These are phyloP conservation scores for Grosmannia serpens DNA, from an alignment of 2,329 filamentous ascomycete genomes.

Conservation along the genomic window DNA sequence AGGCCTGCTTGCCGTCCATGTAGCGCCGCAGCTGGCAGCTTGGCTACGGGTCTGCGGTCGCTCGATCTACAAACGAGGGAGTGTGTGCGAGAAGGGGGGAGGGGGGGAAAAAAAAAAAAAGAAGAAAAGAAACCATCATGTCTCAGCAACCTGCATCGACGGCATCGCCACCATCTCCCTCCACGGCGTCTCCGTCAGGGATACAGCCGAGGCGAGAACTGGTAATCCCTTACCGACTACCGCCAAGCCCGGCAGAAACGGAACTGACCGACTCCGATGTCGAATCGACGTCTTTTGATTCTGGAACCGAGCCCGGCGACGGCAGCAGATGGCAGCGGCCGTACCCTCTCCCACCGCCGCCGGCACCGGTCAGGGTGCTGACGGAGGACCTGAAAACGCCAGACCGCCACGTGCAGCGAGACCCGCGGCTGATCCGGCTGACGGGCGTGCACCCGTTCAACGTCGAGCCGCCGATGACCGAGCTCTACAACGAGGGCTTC, in stretches of 20 bases:
- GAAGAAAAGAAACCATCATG: neutral
- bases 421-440: constrained; percentile 70
- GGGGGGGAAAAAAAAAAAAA: neutral
- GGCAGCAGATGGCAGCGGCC: constrained; percentile 8
- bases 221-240: neutral
- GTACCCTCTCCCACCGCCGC: constrained; percentile 59
- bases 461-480: constrained; percentile 69
- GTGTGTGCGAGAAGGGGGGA: neutral
- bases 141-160: neutral
- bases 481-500: constrained; percentile 70
- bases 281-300: neutral
- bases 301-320: neutral
- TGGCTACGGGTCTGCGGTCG: neutral
- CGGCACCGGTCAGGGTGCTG: constrained; percentile 50
- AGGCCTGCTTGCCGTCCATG: neutral
- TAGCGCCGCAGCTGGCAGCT: neutral
- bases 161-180: neutral
- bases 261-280: neutral
- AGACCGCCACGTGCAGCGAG: constrained; percentile 56
- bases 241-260: constrained; percentile 7
- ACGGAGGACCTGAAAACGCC: constrained; percentile 54
- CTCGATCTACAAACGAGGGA: too few species aligned
- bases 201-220: neutral
- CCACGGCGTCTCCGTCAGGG: neutral
- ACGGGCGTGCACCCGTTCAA: constrained; percentile 91